phyloP scores from a whole-genome alignment of 139 green algal species.

The Chlamydomonas urium region DNA sequence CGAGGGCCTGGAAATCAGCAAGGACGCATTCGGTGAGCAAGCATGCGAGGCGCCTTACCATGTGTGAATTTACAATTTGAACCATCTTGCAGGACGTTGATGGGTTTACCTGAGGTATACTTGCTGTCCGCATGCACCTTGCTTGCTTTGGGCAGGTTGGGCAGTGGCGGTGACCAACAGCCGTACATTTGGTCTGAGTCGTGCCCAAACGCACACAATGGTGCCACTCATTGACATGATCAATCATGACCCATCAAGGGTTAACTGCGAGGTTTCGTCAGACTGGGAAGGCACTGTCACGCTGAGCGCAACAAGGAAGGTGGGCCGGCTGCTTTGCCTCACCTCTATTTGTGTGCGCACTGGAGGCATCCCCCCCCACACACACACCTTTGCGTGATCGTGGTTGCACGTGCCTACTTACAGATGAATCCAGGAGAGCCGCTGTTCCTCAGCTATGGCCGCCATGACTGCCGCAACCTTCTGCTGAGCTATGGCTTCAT shows the following conservation, averaged over 20 bases:
- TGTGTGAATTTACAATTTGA: no score
- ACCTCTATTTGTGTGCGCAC: no score
- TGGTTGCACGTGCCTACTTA: no score
- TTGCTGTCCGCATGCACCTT: no score
- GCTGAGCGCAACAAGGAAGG: not conserved
- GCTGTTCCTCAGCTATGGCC: constrained; percentile 41
- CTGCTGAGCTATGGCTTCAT: constrained; percentile 55
- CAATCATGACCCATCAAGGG: not conserved
- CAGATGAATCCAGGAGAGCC: constrained; percentile 34
- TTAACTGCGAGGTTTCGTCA: constrained; percentile 4
- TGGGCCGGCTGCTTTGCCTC: no score
- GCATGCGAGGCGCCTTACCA: no score
- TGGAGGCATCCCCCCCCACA: no score
- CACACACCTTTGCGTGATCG: no score
- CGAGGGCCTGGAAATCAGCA: no score
- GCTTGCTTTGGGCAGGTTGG: constrained; percentile 14
- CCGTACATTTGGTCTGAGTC: constrained; percentile 35
- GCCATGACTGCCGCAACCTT: constrained; percentile 47
- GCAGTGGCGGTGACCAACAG: constrained; percentile 41
- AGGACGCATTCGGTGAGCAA: no score
- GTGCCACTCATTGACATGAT: constrained; percentile 41
- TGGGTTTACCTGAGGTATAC: no score
- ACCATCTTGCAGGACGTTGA: no score
- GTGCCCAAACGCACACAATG: constrained; percentile 17
- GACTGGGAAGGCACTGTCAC: not conserved